Evolutionary conservation across 768 basidiomycete genomes (phyloP).

Genomic region (Tephrocybe sp.): DNA sequence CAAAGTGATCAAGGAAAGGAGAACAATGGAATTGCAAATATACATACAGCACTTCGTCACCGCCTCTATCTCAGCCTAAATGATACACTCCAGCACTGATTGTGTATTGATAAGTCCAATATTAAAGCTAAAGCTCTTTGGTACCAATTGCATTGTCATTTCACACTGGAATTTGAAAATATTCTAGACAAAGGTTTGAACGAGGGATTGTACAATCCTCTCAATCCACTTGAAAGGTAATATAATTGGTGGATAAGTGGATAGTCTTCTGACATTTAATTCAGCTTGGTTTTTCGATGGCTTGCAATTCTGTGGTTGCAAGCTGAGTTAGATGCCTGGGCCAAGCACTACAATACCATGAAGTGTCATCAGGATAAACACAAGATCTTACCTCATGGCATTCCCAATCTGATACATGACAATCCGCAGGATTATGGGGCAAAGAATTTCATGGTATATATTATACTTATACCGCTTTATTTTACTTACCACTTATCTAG

Average conservation of each 20-base stretch:
- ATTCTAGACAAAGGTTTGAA: constrained; percentile 28
- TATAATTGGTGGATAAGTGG: not conserved
- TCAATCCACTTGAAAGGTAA: constrained; percentile 19
- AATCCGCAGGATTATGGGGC: constrained; percentile 22
- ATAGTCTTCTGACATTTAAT: not conserved
- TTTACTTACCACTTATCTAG: constrained; percentile 1
- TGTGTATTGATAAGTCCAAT: constrained; percentile 31
- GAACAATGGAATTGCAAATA: constrained; percentile 35
- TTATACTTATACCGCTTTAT: not conserved
- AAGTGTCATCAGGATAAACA: constrained; percentile 21
- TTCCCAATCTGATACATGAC: constrained; percentile 24
- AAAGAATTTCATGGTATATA: constrained; percentile 30
- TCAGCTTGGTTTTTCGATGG: constrained; percentile 30
- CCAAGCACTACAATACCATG: constrained; percentile 16
- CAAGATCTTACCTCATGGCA: constrained; percentile 34
- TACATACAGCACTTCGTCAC: constrained; percentile 31
- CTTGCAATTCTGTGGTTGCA: constrained; percentile 35
- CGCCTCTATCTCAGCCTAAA: constrained; percentile 26
- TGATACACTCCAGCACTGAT: constrained; percentile 34
- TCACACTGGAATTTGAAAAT: constrained; percentile 35
- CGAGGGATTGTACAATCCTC: constrained; percentile 25
- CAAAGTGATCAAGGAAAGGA: constrained; percentile 34
- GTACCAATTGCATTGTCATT: constrained; percentile 29
- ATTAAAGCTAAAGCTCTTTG: constrained; percentile 37
- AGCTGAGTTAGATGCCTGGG: constrained; percentile 28